Conservation (phyloP, 2,329 filamentous ascomycete genomes). For the Botrytis fabae region DNA sequence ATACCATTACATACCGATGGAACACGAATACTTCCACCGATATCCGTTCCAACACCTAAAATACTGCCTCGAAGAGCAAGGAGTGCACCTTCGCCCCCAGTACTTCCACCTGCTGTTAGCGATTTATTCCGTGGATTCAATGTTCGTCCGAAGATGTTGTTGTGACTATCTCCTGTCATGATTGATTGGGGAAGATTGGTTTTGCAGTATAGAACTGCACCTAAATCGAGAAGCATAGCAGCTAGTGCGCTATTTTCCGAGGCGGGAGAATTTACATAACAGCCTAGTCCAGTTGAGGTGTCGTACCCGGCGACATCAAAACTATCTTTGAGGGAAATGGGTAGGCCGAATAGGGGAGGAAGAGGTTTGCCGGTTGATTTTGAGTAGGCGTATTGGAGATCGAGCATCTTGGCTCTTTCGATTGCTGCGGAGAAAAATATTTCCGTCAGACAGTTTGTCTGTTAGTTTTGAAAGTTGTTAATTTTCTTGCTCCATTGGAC, state of each 20-base stretch:
- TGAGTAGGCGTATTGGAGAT: constrained; percentile 42
- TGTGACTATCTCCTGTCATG: constrained; percentile 38
- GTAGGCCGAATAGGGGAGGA: constrained; percentile 35
- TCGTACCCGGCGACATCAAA: constrained; percentile 66
- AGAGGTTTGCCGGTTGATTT: constrained; percentile 41
- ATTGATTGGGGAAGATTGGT: constrained; percentile 8
- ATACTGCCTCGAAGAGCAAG: constrained; percentile 35
- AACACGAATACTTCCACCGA: constrained; percentile 28
- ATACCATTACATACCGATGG: constrained; percentile 4
- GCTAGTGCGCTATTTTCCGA: constrained; percentile 64
- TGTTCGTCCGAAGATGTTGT: constrained; percentile 38
- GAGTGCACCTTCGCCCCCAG: constrained; percentile 38
- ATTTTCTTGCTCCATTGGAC: not conserved
- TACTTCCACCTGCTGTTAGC: constrained; percentile 36
- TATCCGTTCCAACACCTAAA: constrained; percentile 38
- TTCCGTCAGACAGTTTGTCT: constrained; percentile 43
- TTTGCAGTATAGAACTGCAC: constrained; percentile 67
- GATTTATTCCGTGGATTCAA: constrained; percentile 43
- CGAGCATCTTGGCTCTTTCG: constrained; percentile 45
- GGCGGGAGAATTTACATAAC: constrained; percentile 74
- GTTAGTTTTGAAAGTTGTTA: not conserved
- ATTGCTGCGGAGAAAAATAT: constrained; percentile 45
- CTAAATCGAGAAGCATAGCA: constrained; percentile 62
- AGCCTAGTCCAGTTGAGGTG: constrained; percentile 57
- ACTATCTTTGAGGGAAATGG: constrained; percentile 53